Evolutionary conservation across 352 stramenopile species (phyloP).

Genomic region (Pythium periplocum): DNA sequence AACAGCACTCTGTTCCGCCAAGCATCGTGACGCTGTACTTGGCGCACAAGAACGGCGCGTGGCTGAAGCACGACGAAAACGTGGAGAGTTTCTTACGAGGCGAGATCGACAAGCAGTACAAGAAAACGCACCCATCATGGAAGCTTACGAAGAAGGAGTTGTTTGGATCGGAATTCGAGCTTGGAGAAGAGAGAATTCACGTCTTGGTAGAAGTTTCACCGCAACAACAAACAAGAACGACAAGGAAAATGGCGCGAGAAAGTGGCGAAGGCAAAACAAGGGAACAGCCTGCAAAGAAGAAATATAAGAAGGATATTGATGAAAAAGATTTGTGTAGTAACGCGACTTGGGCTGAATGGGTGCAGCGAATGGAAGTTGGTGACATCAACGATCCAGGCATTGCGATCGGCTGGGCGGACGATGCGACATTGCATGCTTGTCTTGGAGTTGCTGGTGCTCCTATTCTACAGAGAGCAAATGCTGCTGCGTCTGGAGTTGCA

Average conservation of each 20-base stretch:
- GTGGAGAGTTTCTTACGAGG: conserved; percentile 13
- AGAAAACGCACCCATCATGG: conserved; percentile 13
- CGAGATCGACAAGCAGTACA: conserved; percentile 7
- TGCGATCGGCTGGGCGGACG: conserved; percentile 12
- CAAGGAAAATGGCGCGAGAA: conserved; percentile 13
- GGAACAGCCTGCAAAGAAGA: conserved; percentile 7
- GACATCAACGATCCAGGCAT: conserved; percentile 8
- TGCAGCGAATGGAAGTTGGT: conserved; percentile 15
- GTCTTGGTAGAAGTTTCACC: conserved; percentile 17
- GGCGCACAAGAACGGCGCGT: conserved; percentile 7
- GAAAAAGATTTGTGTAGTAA: conserved; percentile 6
- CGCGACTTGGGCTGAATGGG: conserved; percentile 10
- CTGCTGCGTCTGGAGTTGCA: conserved; percentile 13
- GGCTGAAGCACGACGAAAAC: conserved; percentile 8
- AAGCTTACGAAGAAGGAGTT: conserved; percentile 16
- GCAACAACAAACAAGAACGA: conserved; percentile 12
- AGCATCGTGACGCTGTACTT: conserved; percentile 2
- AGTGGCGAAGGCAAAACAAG: conserved; percentile 6
- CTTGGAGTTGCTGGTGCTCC: conserved; percentile 14
- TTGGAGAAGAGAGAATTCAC: conserved; percentile 18
- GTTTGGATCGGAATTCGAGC: conserved; percentile 17
- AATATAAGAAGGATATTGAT: conserved; percentile 9
- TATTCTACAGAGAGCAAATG: conserved; percentile 11
- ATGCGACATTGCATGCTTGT: conserved; percentile 13
- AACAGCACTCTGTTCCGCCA: conserved; percentile 1